Base-by-base conservation (phyloP, 768 basidiomycete species). In the Chiua virens region DNA sequence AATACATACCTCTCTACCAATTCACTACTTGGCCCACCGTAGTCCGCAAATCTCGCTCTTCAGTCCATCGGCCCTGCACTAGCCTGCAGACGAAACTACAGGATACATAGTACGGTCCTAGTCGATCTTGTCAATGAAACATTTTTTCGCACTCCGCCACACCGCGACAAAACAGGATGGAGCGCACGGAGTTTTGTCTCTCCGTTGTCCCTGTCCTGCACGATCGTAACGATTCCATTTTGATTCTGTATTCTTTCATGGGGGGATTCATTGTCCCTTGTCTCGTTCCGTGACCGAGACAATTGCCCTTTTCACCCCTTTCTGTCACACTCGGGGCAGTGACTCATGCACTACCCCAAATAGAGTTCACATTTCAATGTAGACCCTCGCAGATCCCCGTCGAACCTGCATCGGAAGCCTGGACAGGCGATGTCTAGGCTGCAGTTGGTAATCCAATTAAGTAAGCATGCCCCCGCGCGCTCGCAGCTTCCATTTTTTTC, bases 401-500 rank as follows among this genome's bases (percentile, higher is more conserved):
- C 61, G 55, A 62, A 49, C 63, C 63, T 62, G 59, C 47, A 47
- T 37, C 39, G 35, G 43, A 53, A 47, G 59, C 61, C 59, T 61
- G 55, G 50, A 59, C 34, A 47, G 41, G 41, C 36, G 52, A 41
- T 47, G 36, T 50, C 43, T 46, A 50, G 49, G 23, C 27, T 35
- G 4, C 13, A 35, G 35, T 42, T 27, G 49, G 50, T 54, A 46
- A 56, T 57, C 41, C 38, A 45, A 64, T 67, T 64, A 64, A 15
- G 45, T 62, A 64, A 65, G 39, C 54, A 44, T 15, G 18, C 49
- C 49, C 43, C 39, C 48, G n/a, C n/a, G n/a, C n/a, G 48, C 15
- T 45, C 43, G 36, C 54, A 47, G 57, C 68, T 66, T 64, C 58
- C 68, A 53, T 70, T 66, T 59, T n/a, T 49, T 57, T 50, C 42